Base-by-base conservation (phyloP, 805 yeast species). In the Lipomyces orientalis region DNA sequence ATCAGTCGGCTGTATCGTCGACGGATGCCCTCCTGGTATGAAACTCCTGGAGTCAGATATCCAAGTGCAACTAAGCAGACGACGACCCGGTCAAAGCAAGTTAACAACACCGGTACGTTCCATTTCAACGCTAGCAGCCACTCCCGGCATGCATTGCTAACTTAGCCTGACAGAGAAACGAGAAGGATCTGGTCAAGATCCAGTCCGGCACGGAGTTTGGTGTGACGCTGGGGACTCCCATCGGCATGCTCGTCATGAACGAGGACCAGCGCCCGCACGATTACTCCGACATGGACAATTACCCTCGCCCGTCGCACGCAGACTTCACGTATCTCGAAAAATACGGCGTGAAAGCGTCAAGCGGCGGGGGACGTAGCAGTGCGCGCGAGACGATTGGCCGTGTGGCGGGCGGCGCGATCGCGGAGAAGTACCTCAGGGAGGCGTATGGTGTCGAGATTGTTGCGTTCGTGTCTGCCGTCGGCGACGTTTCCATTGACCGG, bases 331-430 rank as follows among this genome's bases (percentile, higher is more conserved):
- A 95, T 81, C 83, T 91, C 76, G 83, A 86, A 72, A 95, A 95
- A 80, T 95, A 95, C 81, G 97, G 97, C 55, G 85, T 88, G 73
- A 95, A 95, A 81, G 96, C 98, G 4, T 87, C 97, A 4, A 89
- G 96, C 49, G 99, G 99, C 62, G 99, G 99, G 76, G 99, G 99
- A 70, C 87, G 99, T 78, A 90, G 98, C 12, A 88, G 94, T 57
- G 99, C 99, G 8, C 88, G 99, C 80, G 99, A 95, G 81, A 95
- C 99, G 55, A 95, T 95, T 75, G 99, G 99, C 66, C 87, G 99
- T 80, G 99, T 95, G 63, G 98, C 98, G 59, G 98, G 98, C 8
- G 98, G 98, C 76, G 98, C 97, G 61, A 88, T 95, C 79, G 99
- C 99, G 60, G 99, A 95, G 80, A 94, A 93, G 81, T 88, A 91